These are phyloP conservation scores for Aschersonia sp. DNA, from an alignment of 2,329 filamentous ascomycete genomes.

Conservation along the genomic window DNA sequence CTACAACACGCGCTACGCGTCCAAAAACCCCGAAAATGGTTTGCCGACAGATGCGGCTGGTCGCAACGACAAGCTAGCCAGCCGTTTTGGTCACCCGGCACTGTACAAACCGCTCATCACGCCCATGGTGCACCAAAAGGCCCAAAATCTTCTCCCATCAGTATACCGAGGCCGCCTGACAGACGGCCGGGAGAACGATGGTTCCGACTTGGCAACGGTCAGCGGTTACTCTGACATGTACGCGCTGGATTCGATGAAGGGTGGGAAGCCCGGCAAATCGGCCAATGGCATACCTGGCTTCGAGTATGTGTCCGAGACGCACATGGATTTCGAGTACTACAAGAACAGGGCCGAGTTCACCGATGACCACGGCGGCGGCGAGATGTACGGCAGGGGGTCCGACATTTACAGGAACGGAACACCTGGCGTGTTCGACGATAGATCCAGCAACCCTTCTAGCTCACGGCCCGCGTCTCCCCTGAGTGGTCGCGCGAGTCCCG, in stretches of 20 bases:
- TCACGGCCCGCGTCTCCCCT: conserved; percentile 38
- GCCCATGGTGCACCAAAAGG: conserved; percentile 88
- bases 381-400: conserved; percentile 43
- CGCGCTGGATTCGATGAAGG: conserved; percentile 63
- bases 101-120: conserved; percentile 81
- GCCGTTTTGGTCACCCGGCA: conserved; percentile 79
- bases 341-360: conserved; percentile 83
- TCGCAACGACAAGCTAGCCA: conserved; percentile 55
- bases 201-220: conserved; percentile 39
- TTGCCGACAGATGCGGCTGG: conserved; percentile 31
- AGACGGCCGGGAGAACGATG: conserved; percentile 46
- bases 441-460: conserved; percentile 20
- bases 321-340: conserved; percentile 83
- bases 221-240: conserved; percentile 75
- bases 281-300: conserved; percentile 50
- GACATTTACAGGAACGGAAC: conserved; percentile 49
- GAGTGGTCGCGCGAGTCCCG: conserved; percentile 10
- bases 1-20: conserved; percentile 52
- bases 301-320: conserved; percentile 74
- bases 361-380: conserved; percentile 70
- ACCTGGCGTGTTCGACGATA: conserved; percentile 34
- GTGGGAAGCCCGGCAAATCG: conserved; percentile 31
- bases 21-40: conserved; percentile 28
- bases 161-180: conserved; percentile 71
- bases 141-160: conserved; percentile 71